These are phyloP conservation scores for Syzygium grande DNA, from an alignment of 345 rosid genomes.

Conservation along the genomic window DNA sequence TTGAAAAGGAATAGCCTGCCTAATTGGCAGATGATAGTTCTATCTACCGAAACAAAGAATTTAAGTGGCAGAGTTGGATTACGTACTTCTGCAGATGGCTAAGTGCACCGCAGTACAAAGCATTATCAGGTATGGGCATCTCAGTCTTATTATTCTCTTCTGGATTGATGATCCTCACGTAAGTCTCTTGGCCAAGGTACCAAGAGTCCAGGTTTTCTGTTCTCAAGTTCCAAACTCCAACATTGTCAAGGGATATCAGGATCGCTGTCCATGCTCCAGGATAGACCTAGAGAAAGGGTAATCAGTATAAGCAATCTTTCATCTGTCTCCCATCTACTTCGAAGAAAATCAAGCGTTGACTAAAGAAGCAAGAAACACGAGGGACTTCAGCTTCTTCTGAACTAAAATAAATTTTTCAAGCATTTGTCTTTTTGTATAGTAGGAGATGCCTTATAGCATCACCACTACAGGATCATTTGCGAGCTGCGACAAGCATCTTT, in stretches of 20 bases:
- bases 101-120: conserved; percentile 81
- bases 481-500: neutral
- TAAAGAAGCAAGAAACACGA: neutral
- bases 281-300: conserved; percentile 49
- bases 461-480: neutral
- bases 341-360: neutral
- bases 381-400: neutral
- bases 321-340: neutral
- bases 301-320: neutral
- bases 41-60: neutral
- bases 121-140: conserved; percentile 73
- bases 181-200: conserved; percentile 99
- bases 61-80: neutral
- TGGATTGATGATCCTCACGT: conserved; percentile 82
- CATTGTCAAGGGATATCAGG: conserved; percentile 89
- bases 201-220: conserved; percentile 95
- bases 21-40: neutral
- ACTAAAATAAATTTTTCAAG: neutral
- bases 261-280: conserved; percentile 98
- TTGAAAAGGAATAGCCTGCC: neutral
- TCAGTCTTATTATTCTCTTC: conserved; percentile 91
- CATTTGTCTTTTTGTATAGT: neutral
- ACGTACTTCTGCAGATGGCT: conserved; percentile 66
- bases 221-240: conserved; percentile 95
- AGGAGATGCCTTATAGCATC: neutral